Conservation (phyloP, 164 flowering plant genomes). For the Annona squamosa region DNA sequence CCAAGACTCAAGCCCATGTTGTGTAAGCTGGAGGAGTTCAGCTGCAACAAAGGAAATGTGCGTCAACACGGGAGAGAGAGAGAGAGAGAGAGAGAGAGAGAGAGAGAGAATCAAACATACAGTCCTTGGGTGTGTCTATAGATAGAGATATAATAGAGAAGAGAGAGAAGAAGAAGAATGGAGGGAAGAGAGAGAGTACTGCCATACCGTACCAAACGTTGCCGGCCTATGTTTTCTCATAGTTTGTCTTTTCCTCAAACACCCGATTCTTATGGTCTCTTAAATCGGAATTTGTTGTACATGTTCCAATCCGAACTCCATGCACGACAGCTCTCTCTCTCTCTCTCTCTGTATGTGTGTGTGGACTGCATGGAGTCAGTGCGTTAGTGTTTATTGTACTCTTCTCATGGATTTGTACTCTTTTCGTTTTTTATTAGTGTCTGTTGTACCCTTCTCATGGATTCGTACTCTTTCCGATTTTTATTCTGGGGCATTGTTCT, state of each 20-base stretch:
- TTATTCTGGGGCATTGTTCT: too few relatives aligned
- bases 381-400: too few relatives aligned
- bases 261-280: not conserved
- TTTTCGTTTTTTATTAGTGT: too few relatives aligned
- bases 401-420: too few relatives aligned
- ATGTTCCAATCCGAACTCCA: not conserved
- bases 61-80: not conserved
- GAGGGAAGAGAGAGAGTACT: not conserved
- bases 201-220: not conserved
- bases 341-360: not conserved
- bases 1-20: not conserved
- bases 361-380: not conserved
- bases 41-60: not conserved
- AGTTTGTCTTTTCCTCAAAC: not conserved
- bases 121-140: not conserved
- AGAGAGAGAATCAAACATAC: not conserved
- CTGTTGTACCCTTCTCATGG: too few relatives aligned
- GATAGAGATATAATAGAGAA: not conserved
- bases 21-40: not conserved
- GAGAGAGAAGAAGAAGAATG: too few relatives aligned
- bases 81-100: not conserved
- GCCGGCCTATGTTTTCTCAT: not conserved
- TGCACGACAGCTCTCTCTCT: not conserved
- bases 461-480: too few relatives aligned
- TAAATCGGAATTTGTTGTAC: not conserved